Evolutionary conservation across 352 stramenopile species (phyloP), one percentile per base, ranked within the genome.

Genomic region (Phytophthora foliorum): DNA sequence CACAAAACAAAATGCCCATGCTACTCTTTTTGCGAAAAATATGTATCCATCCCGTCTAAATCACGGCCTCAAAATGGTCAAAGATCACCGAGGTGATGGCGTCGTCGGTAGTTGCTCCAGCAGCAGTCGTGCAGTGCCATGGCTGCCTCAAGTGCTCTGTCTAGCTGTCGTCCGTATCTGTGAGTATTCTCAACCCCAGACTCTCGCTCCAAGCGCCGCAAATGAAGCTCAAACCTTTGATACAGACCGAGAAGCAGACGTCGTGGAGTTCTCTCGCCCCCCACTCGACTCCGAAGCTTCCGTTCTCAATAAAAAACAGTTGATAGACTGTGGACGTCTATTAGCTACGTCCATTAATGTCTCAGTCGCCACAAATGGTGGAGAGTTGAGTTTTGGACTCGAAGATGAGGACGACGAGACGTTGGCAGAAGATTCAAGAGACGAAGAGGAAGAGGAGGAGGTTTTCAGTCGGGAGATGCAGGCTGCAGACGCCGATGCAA

Each of bases 391-490:
- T 46, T 68, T 68, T 38, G 67, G 52, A 7, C 34, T 77, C 10
- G 64, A 73, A 39, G 61, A 71, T 10, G 54, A 72, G 2, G 55
- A 70, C 10, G 71, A 74, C 1, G 36, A 64, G 3, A 32, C 29
- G n/a, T 21, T 58, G 24, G 50, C 32, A n/a, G 56, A 60, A 22
- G 69, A 63, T 2, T 72, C 78, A 0, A 48, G 72, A 31, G 68
- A 78, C 4, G 81, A 84, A 6, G 77, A 88, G 0, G 80, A 89
- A 36, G 81, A 91, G 45, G 84, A 92, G 60, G 84, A 91, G 42
- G 75, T 92, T 25, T 92, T 89, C 67, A 92, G 82, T 50, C 84
- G 82, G n/a, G 84, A 89, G 46, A 69, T 82, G 55, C 75, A 82
- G 59, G 77, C 75, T 0, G 69, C 76, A 24, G 80, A 72, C 36